Conservation (phyloP, 495 filamentous ascomycete genomes). For the Aspergillus sclerotiicarbonarius region DNA sequence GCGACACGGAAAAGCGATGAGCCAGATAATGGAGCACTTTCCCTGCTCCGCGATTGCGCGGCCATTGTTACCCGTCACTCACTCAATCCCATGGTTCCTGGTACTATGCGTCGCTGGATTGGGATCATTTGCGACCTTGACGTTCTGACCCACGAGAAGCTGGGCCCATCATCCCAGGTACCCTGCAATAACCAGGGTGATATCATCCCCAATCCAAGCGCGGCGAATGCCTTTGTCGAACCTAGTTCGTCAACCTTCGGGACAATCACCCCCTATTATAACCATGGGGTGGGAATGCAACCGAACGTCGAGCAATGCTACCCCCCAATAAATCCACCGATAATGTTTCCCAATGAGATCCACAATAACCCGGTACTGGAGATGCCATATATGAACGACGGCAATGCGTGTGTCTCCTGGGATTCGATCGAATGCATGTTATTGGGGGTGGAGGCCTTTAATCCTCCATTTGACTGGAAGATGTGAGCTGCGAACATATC, state of each 20-base stretch:
- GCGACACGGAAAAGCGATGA: neutral
- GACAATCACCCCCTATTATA: neutral
- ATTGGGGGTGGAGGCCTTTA: neutral
- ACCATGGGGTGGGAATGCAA: neutral
- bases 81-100: neutral
- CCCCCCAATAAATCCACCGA: neutral
- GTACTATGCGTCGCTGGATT: constrained; percentile 1
- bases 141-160: neutral
- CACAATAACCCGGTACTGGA: neutral
- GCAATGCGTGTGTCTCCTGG: neutral
- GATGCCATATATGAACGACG: neutral
- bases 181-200: neutral
- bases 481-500: neutral
- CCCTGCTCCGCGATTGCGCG: neutral
- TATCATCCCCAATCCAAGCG: neutral
- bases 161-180: neutral
- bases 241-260: neutral
- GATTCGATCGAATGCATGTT: neutral
- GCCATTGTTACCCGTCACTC: neutral
- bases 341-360: neutral
- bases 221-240: neutral
- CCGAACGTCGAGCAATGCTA: neutral
- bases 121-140: neutral
- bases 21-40: neutral
- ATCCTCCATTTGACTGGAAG: neutral